Conservation (phyloP, 208 protist genomes). For the Crithidia expoeki region DNA sequence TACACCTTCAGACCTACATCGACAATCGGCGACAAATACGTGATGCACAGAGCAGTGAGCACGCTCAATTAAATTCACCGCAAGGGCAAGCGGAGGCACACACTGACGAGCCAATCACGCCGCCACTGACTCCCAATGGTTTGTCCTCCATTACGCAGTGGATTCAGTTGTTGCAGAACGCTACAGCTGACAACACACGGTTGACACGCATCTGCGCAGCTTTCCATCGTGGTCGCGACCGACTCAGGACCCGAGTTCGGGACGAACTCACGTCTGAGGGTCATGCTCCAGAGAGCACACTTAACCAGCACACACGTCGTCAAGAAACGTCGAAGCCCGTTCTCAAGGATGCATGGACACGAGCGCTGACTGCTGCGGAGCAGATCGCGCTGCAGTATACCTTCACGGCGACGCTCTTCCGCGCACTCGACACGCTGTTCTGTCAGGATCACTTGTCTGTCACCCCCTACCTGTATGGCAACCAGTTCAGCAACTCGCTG, state of each 20-base stretch:
- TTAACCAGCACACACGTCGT: not conserved
- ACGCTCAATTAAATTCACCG: too few relatives aligned
- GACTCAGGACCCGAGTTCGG: not conserved
- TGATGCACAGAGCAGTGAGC: too few relatives aligned
- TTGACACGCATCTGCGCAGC: conserved; percentile 36
- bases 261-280: not conserved
- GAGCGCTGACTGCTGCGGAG: conserved; percentile 55
- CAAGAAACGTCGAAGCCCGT: not conserved
- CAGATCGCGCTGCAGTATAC: conserved; percentile 70
- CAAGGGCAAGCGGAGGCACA: not conserved
- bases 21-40: not conserved
- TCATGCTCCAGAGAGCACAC: not conserved
- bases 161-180: conserved; percentile 43
- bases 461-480: conserved; percentile 19
- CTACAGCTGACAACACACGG: conserved; percentile 46
- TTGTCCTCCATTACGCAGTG: conserved; percentile 50
- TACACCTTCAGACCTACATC: conserved; percentile 30
- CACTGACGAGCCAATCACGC: not conserved
- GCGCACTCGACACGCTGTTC: conserved; percentile 43
- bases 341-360: conserved; percentile 54
- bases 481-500: conserved; percentile 14
- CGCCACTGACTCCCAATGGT: conserved; percentile 47
- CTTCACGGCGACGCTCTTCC: conserved; percentile 47
- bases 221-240: conserved; percentile 1
- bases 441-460: conserved; percentile 5